Percentiles rank a stretch among this genome's conserved stretches.
These are phyloP conservation scores for Xylariomycetidae sp. DNA, from an alignment of 2,329 filamentous ascomycete species.

Conservation along the genomic window DNA sequence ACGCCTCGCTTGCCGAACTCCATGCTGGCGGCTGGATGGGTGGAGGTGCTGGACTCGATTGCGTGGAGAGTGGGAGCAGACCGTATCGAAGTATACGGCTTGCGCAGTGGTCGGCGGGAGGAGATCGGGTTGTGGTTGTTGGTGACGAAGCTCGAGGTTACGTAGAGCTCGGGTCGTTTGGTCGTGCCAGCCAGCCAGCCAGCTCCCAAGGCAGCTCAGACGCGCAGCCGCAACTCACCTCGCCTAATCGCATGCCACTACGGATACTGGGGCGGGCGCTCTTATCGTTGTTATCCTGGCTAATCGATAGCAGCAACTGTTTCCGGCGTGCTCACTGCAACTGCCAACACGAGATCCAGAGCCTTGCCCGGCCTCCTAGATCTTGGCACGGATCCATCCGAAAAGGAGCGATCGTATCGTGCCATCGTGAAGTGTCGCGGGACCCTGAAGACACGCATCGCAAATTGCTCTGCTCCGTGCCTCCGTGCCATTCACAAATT, in stretches of 20 bases:
- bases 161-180: slow-evolving; percentile 3
- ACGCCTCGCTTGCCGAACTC: slow-evolving; percentile 58
- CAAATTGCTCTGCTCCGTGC: no score
- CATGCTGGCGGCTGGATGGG: slow-evolving; percentile 35
- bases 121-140: not conserved
- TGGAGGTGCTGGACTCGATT: slow-evolving; percentile 6
- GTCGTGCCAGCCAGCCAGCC: slow-evolving; percentile 6
- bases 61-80: not conserved
- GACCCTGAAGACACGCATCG: no score
- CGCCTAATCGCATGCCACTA: slow-evolving; percentile 2
- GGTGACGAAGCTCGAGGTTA: slow-evolving; percentile 2
- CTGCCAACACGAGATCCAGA: no score
- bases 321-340: no score
- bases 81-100: not conserved
- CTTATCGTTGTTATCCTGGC: no score
- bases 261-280: no score
- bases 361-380: no score
- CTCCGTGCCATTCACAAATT: no score
- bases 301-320: no score
- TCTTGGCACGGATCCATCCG: no score
- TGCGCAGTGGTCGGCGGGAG: not conserved
- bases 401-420: no score
- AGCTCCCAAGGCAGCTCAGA: slow-evolving; percentile 25
- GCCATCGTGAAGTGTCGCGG: no score
- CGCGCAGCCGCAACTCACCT: slow-evolving; percentile 20